phyloP scores from a whole-genome alignment of 2,329 filamentous ascomycete species.

The Xylariaceae sp. region DNA sequence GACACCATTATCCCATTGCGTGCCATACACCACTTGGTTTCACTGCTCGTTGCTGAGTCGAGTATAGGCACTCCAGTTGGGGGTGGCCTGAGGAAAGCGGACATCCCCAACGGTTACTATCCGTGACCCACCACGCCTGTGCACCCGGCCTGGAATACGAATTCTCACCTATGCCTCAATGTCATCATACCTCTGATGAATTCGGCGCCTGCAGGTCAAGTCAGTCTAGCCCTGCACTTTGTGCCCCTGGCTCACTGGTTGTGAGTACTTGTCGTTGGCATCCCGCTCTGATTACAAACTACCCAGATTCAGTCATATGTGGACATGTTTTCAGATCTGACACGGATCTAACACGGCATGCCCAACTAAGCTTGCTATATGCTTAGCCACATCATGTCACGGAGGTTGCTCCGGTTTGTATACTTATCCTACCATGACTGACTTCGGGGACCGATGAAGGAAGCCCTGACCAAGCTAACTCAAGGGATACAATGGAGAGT shows the following conservation, averaged over 20 bases:
- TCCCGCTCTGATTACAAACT: not conserved
- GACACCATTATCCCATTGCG: slow-evolving; percentile 20
- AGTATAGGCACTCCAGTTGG: slow-evolving; percentile 23
- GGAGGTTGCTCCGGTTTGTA: slow-evolving; percentile 34
- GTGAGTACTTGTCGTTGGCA: not conserved
- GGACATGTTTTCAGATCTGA: no score
- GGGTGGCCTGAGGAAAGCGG: slow-evolving; percentile 26
- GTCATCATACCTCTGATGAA: slow-evolving; percentile 5
- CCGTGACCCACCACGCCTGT: slow-evolving; percentile 25
- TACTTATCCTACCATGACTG: slow-evolving; percentile 25
- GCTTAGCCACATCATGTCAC: slow-evolving; percentile 28
- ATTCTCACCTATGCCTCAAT: slow-evolving; percentile 16
- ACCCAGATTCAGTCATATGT: no score
- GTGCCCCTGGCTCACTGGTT: not conserved
- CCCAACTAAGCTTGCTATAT: slow-evolving; percentile 19
- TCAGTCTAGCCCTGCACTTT: slow-evolving; percentile 1
- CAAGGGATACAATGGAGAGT: slow-evolving; percentile 26
- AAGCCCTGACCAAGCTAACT: slow-evolving; percentile 33
- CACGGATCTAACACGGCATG: slow-evolving; percentile 27
- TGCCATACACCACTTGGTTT: slow-evolving; percentile 9
- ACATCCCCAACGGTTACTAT: slow-evolving; percentile 32
- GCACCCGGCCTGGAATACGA: slow-evolving; percentile 24
- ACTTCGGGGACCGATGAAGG: slow-evolving; percentile 40
- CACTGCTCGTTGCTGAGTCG: slow-evolving; percentile 14
- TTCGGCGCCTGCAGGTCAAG: slow-evolving; percentile 1